These are phyloP conservation scores for Kodamaea sp. DNA, from an alignment of 1,139 yeast genomes.

Conservation along the genomic window DNA sequence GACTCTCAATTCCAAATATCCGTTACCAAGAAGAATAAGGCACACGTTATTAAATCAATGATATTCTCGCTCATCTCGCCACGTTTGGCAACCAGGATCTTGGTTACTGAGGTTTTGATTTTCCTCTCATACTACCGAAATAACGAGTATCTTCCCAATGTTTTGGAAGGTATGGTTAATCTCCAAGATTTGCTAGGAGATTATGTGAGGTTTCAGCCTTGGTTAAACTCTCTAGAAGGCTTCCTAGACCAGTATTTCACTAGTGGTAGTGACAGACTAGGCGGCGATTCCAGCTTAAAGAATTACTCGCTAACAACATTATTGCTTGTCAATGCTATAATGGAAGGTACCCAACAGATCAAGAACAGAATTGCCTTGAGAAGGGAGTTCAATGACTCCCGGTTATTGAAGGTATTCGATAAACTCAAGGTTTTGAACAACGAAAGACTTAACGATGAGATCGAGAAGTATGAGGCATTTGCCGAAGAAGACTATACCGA, in stretches of 20 bases:
- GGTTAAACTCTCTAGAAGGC: conserved; percentile 42
- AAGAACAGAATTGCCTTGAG: conserved; percentile 37
- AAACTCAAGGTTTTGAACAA: conserved; percentile 37
- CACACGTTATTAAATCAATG: conserved; percentile 37
- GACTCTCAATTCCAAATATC: conserved; percentile 5
- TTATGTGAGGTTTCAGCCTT: conserved; percentile 40
- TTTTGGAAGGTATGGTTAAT: conserved; percentile 35
- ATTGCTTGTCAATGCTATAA: conserved; percentile 43
- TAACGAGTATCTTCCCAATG: conserved; percentile 25
- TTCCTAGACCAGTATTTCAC: conserved; percentile 34
- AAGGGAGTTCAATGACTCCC: conserved; percentile 42
- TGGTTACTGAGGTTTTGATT: conserved; percentile 46
- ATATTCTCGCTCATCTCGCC: conserved; percentile 44
- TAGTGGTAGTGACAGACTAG: conserved; percentile 17
- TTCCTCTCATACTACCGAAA: conserved; percentile 34
- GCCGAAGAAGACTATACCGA: conserved; percentile 43
- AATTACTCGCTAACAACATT: conserved; percentile 49
- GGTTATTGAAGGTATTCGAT: conserved; percentile 40
- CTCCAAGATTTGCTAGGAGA: conserved; percentile 42
- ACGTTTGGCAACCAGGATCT: conserved; percentile 39
- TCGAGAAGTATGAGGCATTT: conserved; percentile 41
- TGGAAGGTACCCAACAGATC: conserved; percentile 35
- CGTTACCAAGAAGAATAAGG: conserved; percentile 22
- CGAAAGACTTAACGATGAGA: conserved; percentile 45
- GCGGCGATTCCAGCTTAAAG: conserved; percentile 27